These are phyloP conservation scores for Pyricularia sp. DNA, from an alignment of 2,329 filamentous ascomycete species.

Conservation along the genomic window DNA sequence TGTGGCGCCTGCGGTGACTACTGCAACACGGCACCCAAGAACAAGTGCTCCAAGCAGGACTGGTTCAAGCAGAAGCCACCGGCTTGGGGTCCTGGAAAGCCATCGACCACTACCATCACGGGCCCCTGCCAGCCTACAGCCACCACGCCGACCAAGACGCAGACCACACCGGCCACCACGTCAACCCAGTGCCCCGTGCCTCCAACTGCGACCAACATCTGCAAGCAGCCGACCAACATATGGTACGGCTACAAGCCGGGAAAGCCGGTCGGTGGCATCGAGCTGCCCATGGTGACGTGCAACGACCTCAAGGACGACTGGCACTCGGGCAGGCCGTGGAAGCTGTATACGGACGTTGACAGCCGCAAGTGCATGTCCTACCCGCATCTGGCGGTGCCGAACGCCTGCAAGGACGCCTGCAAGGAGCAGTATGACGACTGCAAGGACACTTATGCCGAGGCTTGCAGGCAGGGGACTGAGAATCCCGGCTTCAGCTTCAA, in stretches of 20 bases:
- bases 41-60: conserved; percentile 24
- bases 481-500: not conserved
- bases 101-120: conserved; percentile 21
- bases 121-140: conserved; percentile 17
- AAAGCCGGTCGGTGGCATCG: conserved; percentile 38
- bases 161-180: conserved; percentile 12
- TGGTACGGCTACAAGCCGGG: conserved; percentile 55
- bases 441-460: conserved; percentile 32
- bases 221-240: conserved; percentile 38
- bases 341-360: conserved; percentile 35
- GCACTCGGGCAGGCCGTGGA: conserved; percentile 28
- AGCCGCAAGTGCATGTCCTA: conserved; percentile 31
- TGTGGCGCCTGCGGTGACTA: conserved; percentile 31
- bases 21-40: conserved; percentile 20
- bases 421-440: conserved; percentile 38
- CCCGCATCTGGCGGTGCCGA: conserved; percentile 18
- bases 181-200: conserved; percentile 22
- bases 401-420: conserved; percentile 39
- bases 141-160: conserved; percentile 10
- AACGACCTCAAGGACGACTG: conserved; percentile 35
- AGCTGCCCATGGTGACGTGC: conserved; percentile 39
- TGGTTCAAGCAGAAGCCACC: conserved; percentile 30
- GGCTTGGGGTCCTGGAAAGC: conserved; percentile 15
- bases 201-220: conserved; percentile 38
- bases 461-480: conserved; percentile 22